phyloP scores from a whole-genome alignment of 2,329 filamentous ascomycete genomes.

The Phyllosticta citrichinensis region DNA sequence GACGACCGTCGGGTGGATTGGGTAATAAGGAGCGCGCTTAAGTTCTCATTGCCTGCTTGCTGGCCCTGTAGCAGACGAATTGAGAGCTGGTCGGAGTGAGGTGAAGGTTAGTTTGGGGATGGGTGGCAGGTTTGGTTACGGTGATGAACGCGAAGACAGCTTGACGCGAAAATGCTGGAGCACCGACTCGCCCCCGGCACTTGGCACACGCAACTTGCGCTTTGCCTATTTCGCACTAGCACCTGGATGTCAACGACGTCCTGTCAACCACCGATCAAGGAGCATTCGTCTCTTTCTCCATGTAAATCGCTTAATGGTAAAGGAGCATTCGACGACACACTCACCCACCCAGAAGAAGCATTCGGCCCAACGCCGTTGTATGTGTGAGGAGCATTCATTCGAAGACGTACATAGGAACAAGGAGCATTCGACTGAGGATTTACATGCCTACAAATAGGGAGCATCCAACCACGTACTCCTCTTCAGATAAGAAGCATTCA shows the following conservation, averaged over 20 bases:
- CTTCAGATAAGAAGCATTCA: no score
- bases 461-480: no score
- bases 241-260: background rate
- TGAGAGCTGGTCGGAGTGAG: background rate
- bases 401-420: no score
- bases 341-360: no score
- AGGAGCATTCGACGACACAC: no score
- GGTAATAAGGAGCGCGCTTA: background rate
- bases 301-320: no score
- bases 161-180: slow-evolving; percentile 11
- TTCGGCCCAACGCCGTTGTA: no score
- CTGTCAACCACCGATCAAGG: background rate
- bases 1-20: background rate
- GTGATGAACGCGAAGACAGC: background rate
- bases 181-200: background rate
- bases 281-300: no score
- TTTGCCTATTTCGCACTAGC: background rate
- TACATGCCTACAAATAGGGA: no score
- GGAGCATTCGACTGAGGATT: no score
- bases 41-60: slow-evolving; percentile 8
- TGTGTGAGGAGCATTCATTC: no score
- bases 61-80: background rate
- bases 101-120: background rate
- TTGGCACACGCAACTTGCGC: background rate
- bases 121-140: background rate